phyloP scores from a whole-genome alignment of 345 rosid species.

The Salix viminalis region DNA sequence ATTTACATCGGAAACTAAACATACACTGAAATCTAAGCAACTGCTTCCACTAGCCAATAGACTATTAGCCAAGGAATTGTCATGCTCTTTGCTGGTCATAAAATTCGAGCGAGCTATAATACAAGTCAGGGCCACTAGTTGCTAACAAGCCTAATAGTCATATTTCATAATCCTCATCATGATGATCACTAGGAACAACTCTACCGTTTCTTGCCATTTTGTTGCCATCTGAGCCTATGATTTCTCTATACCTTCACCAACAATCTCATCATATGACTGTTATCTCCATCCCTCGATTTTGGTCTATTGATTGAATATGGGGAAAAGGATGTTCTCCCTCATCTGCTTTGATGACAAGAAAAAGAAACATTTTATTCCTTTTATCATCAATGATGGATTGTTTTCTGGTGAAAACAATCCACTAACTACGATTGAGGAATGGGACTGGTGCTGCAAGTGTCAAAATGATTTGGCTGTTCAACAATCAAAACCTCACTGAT shows the following conservation, averaged over 20 bases:
- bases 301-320: constrained; percentile 32
- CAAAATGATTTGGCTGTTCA: neutral
- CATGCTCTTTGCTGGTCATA: constrained; percentile 9
- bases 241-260: constrained; percentile 21
- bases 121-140: neutral
- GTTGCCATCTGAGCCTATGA: constrained; percentile 29
- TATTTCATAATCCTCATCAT: constrained; percentile 7
- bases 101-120: neutral
- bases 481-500: neutral
- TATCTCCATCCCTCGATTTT: constrained; percentile 34
- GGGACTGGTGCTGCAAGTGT: neutral
- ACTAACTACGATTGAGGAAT: neutral
- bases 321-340: constrained; percentile 29
- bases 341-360: constrained; percentile 38
- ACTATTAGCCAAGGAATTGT: neutral
- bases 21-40: constrained; percentile 18
- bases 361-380: constrained; percentile 16
- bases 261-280: constrained; percentile 29
- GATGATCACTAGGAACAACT: constrained; percentile 12
- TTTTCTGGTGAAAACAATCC: neutral
- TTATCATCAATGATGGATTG: constrained; percentile 11
- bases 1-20: constrained; percentile 22
- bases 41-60: neutral
- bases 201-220: constrained; percentile 22
- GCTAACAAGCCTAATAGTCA: constrained; percentile 8